Conservation (phyloP, 257 asterid genomes). For the Lycium ferocissimum region DNA sequence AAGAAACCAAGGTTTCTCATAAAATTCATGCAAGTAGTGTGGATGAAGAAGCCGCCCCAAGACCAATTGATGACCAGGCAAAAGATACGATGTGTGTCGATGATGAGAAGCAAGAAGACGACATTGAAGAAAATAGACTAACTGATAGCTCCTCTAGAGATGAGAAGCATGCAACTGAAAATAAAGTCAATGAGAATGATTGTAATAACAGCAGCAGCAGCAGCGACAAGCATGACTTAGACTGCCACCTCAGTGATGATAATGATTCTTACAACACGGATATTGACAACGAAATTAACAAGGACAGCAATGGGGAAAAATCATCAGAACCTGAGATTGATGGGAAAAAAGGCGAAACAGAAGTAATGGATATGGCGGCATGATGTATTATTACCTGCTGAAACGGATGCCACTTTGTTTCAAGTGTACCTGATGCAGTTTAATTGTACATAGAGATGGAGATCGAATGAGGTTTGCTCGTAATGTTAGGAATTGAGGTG, state of each 20-base stretch:
- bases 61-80: neutral
- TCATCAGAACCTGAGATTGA: conserved; percentile 53
- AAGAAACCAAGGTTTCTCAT: conserved; percentile 62
- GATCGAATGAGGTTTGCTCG: conserved; percentile 23
- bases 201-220: conserved; percentile 31
- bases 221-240: conserved; percentile 31
- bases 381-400: neutral
- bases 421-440: conserved; percentile 30
- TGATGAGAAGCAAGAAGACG: conserved; percentile 30
- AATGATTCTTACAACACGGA: conserved; percentile 34
- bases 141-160: conserved; percentile 58
- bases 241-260: conserved; percentile 27
- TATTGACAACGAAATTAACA: conserved; percentile 27
- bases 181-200: conserved; percentile 43
- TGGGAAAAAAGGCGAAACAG: conserved; percentile 54
- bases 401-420: conserved; percentile 31
- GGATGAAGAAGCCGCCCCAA: conserved; percentile 49
- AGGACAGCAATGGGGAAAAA: conserved; percentile 45
- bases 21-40: conserved; percentile 44
- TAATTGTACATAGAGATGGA: conserved; percentile 55
- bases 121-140: conserved; percentile 49
- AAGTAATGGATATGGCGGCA: conserved; percentile 43
- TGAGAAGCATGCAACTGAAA: conserved; percentile 49
- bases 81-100: neutral
- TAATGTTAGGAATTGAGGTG: conserved; percentile 10